phyloP scores from a whole-genome alignment of 257 asterid genomes.

The Solanum sejunctum region DNA sequence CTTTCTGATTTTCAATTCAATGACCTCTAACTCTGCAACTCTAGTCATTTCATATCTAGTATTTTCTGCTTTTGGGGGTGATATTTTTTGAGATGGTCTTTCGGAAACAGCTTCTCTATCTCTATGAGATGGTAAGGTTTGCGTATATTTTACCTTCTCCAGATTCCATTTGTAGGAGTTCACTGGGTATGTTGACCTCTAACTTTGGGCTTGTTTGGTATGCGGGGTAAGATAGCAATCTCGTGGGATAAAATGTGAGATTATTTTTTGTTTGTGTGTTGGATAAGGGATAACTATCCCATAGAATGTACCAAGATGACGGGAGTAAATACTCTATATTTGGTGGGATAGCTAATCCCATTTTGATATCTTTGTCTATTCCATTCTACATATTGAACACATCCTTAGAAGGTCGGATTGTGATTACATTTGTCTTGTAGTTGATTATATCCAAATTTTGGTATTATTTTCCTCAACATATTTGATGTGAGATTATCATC shows the following conservation, averaged over 20 bases:
- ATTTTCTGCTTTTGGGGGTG: too few species aligned
- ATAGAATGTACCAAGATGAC: not conserved
- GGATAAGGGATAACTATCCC: not conserved
- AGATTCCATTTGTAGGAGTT: too few species aligned
- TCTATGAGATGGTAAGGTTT: too few species aligned
- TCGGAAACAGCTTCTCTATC: too few species aligned
- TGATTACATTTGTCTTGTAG: not conserved
- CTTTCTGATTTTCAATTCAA: not conserved
- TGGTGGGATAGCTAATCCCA: not conserved
- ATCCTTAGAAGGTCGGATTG: not conserved
- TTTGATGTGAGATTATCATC: not conserved
- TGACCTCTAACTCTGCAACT: not conserved
- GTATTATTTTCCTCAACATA: not conserved
- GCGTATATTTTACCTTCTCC: too few species aligned
- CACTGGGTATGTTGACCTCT: too few species aligned
- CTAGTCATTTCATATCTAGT: too few species aligned
- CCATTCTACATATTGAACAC: not conserved
- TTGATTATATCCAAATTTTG: not conserved
- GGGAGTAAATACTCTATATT: not conserved
- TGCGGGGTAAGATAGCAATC: not conserved
- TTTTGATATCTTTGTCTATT: not conserved
- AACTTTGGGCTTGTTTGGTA: not conserved
- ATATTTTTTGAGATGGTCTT: too few species aligned
- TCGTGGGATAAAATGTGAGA: not conserved
- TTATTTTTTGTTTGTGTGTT: not conserved